phyloP scores from a whole-genome alignment of 179 eudicot species.

The Silene noctiflora region DNA sequence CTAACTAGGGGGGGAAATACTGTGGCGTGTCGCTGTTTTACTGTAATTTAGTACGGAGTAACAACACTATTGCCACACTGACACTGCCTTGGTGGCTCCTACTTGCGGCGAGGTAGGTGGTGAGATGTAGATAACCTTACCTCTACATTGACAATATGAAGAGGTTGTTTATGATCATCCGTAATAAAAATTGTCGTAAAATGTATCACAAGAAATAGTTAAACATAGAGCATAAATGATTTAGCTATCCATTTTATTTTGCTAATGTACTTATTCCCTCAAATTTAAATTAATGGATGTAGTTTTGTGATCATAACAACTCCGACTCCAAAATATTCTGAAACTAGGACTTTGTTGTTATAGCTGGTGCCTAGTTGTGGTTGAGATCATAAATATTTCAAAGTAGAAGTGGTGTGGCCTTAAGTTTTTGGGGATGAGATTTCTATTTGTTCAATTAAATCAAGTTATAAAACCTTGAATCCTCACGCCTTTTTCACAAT shows the following conservation, averaged over 20 bases:
- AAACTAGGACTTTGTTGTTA: not conserved
- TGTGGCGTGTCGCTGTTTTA: not conserved
- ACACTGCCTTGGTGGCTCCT: not conserved
- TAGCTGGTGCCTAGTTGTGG: not conserved
- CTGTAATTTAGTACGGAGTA: not conserved
- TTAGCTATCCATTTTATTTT: not conserved
- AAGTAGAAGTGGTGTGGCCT: too few relatives aligned
- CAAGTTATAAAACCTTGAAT: not conserved
- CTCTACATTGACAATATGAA: not conserved
- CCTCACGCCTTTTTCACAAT: not conserved
- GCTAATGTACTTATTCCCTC: not conserved
- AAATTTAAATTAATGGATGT: not conserved
- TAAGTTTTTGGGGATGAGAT: too few relatives aligned
- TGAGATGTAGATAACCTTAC: not conserved
- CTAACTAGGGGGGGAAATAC: not conserved
- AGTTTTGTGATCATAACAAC: not conserved
- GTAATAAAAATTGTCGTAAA: not conserved
- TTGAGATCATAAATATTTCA: not conserved
- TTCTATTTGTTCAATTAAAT: not conserved
- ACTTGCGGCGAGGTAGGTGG: not conserved
- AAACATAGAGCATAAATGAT: not conserved
- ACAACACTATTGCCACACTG: not conserved
- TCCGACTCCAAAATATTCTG: not conserved
- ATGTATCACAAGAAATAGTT: not conserved
- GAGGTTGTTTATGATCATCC: not conserved